A percentile compares a stretch with the other conserved stretches of the same genome.
Evolutionary conservation across 331 rosid species (phyloP).

Genomic region (Quercus phellos): DNA sequence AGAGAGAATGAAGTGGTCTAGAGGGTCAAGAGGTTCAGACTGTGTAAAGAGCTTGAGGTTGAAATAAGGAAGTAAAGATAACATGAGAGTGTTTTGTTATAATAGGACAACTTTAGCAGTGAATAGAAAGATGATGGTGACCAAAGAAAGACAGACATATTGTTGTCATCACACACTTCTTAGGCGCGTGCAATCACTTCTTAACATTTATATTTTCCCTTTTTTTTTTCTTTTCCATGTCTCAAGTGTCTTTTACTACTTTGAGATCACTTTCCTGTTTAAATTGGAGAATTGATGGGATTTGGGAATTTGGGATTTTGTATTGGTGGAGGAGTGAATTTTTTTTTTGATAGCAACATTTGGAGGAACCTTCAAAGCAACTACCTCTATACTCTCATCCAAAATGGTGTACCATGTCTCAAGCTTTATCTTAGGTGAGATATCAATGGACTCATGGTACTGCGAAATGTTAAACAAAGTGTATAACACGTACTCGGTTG

Average conservation of each 20-base stretch:
- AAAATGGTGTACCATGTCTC: neutral
- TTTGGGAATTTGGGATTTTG: too few relatives aligned
- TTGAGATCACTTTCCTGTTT: neutral
- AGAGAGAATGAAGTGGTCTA: neutral
- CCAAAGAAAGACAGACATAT: slow-evolving; percentile 28
- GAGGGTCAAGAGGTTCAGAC: neutral
- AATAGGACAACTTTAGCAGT: slow-evolving; percentile 62
- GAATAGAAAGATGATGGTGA: slow-evolving; percentile 43
- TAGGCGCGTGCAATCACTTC: slow-evolving; percentile 31
- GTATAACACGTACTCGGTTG: too few relatives aligned
- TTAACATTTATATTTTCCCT: neutral
- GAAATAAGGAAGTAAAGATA: slow-evolving; percentile 15
- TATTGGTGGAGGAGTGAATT: neutral
- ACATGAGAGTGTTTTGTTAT: slow-evolving; percentile 27
- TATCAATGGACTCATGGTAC: too few relatives aligned
- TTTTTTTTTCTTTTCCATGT: too few relatives aligned
- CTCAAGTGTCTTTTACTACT: too few relatives aligned
- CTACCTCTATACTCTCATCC: slow-evolving; percentile 6
- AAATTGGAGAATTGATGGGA: neutral
- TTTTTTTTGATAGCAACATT: neutral
- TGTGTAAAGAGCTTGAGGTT: slow-evolving; percentile 35
- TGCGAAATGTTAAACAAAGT: too few relatives aligned
- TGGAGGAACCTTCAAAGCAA: slow-evolving; percentile 35
- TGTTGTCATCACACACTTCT: slow-evolving; percentile 15
- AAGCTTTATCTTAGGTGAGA: too few relatives aligned